These are phyloP conservation scores for Cyclocybe cylindracea DNA, from an alignment of 768 basidiomycete genomes.

Conservation along the genomic window DNA sequence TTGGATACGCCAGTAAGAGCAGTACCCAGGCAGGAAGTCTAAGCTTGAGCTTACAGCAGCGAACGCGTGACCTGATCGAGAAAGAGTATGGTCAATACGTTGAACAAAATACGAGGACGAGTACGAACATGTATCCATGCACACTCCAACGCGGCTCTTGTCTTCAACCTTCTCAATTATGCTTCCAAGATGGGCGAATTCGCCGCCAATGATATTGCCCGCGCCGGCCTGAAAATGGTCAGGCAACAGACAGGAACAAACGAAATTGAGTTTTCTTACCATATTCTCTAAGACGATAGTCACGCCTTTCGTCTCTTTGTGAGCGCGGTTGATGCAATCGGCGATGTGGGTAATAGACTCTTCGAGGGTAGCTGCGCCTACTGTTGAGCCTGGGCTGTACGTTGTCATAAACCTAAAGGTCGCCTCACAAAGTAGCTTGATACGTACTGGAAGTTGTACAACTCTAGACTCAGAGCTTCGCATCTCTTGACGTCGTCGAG, in stretches of 20 bases:
- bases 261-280: slow-evolving; percentile 39
- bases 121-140: slow-evolving; percentile 78
- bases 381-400: slow-evolving; percentile 76
- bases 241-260: not conserved
- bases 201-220: slow-evolving; percentile 75
- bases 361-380: slow-evolving; percentile 62
- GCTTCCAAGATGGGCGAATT: slow-evolving; percentile 62
- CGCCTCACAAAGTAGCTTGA: not conserved
- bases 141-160: slow-evolving; percentile 77
- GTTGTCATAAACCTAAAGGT: not conserved
- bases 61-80: slow-evolving; percentile 67
- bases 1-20: not conserved
- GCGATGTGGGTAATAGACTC: slow-evolving; percentile 68
- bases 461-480: slow-evolving; percentile 67
- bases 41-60: slow-evolving; percentile 55
- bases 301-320: slow-evolving; percentile 56
- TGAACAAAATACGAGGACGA: not conserved
- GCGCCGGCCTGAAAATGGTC: slow-evolving; percentile 60
- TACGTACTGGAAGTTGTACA: slow-evolving; percentile 89
- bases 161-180: slow-evolving; percentile 75
- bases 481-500: slow-evolving; percentile 81
- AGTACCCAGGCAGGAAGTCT: not conserved
- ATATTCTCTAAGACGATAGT: slow-evolving; percentile 82
- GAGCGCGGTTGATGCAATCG: slow-evolving; percentile 72
- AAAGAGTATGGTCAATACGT: not conserved